Base-by-base conservation (phyloP, 2,329 filamentous ascomycete genomes). In the Rutstroemia sp. region DNA sequence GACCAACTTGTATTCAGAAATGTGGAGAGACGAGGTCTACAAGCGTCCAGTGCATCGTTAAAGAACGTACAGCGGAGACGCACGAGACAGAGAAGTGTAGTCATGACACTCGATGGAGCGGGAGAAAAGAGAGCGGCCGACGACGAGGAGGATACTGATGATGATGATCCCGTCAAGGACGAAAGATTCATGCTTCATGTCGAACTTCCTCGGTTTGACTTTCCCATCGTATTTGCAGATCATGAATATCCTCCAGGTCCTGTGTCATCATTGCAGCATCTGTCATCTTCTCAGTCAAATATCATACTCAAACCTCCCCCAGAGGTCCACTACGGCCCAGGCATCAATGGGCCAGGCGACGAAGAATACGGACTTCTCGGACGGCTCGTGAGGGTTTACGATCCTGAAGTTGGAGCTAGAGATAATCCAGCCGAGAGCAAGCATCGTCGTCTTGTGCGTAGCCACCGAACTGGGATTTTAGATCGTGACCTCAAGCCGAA, bases 341-440 rank as follows among this genome's bases (percentile, higher is more conserved):
- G 91, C 0, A 96, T 96, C 61, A 88, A 91, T 66, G 83, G 83
- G 0, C 74, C 85, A 10, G 80, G 78, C 1, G 79, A 81, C 30
- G 65, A 69, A 52, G 72, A 76, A 41, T 73, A 74, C 38, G 75
- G 72, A 3, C 70, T 74, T 42, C 77, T 78, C 14, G 79, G 81
- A 7, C 82, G 86, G 2, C 74, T 97, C 14, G 85, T 96, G 54
- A 83, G 85, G 58, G 89, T 97, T 1, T 97, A 96, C 66, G 94
- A 99, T 63, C 92, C 94, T 0, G 94, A 99, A 71, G 86, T 94
- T 49, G 91, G 90, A 0, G 86, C 90, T 39, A 83, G 82, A 57
- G 92, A 96, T 63, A 99, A 99, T 68, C 94, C 92, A 1, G 92
- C 91, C 10, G 94, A 99, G 72, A 90, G 87, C 68, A 99, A 99